phyloP scores from a whole-genome alignment of 768 basidiomycete species.

The Mycena indigotica region DNA sequence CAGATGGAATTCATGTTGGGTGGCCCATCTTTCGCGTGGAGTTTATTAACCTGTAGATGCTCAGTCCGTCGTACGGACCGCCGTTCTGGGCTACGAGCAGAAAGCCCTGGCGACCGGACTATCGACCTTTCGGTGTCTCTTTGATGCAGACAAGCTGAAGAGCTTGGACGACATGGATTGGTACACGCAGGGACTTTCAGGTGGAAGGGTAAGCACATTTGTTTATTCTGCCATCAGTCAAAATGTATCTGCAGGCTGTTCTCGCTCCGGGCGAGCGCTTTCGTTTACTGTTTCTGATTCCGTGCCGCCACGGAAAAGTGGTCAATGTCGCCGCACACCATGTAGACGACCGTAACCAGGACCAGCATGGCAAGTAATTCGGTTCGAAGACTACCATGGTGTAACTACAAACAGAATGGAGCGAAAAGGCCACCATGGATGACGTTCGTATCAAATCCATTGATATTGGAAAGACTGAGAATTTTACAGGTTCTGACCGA shows the following conservation, averaged over 20 bases:
- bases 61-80: constrained; percentile 11
- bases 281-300: constrained; percentile 8
- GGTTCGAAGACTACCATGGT: background rate
- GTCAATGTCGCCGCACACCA: constrained; percentile 19
- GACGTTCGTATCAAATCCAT: background rate
- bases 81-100: constrained; percentile 14
- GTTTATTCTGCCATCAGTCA: background rate
- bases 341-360: constrained; percentile 13
- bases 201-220: background rate
- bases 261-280: constrained; percentile 5
- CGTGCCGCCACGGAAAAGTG: constrained; percentile 3
- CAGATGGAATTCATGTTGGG: constrained; percentile 16
- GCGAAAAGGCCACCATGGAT: constrained; percentile 1
- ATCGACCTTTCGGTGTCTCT: constrained; percentile 13
- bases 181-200: constrained; percentile 13
- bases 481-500: constrained; percentile 7
- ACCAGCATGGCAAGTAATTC: constrained; percentile 1
- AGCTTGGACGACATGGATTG: constrained; percentile 9
- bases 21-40: background rate
- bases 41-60: background rate
- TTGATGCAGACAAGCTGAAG: constrained; percentile 9
- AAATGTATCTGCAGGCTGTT: background rate
- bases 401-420: constrained; percentile 9
- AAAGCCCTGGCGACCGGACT: constrained; percentile 3
- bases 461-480: background rate